A percentile compares a stretch with the other conserved stretches of the same genome.
Conservation (phyloP, 768 basidiomycete species). For the Clathrus columnatus region DNA sequence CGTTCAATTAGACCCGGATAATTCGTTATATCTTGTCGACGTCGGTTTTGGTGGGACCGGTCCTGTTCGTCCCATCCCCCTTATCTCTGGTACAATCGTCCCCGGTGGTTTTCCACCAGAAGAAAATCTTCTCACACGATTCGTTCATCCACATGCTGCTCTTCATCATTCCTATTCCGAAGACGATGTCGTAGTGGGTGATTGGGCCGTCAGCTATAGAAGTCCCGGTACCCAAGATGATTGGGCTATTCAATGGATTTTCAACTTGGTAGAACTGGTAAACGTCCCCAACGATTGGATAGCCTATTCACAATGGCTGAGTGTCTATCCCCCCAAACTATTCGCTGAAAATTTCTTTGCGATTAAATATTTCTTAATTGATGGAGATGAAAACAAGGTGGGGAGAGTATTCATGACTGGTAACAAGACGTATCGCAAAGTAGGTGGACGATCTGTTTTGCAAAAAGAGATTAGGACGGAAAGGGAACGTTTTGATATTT, state of each 20-base stretch:
- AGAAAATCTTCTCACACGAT: constrained; percentile 1
- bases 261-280: background rate
- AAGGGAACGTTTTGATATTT: background rate
- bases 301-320: constrained; percentile 5
- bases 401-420: constrained; percentile 3
- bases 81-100: background rate
- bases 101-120: constrained; percentile 6
- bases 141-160: background rate
- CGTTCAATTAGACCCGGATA: background rate
- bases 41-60: constrained; percentile 14
- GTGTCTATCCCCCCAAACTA: background rate
- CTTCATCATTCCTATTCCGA: constrained; percentile 2
- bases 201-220: constrained; percentile 4
- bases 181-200: background rate
- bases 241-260: background rate
- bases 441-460: no score
- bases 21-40: constrained; percentile 10
- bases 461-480: constrained; percentile 2
- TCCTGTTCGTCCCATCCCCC: constrained; percentile 11
- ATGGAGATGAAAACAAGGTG: background rate
- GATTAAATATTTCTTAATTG: background rate
- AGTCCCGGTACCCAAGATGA: background rate
- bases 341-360: background rate
- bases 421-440: no score
- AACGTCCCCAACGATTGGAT: constrained; percentile 1